A percentile compares a stretch with the other conserved stretches of the same genome.
Evolutionary conservation across 495 filamentous ascomycete species (phyloP).

Genomic region (Pyronema omphalodes): DNA sequence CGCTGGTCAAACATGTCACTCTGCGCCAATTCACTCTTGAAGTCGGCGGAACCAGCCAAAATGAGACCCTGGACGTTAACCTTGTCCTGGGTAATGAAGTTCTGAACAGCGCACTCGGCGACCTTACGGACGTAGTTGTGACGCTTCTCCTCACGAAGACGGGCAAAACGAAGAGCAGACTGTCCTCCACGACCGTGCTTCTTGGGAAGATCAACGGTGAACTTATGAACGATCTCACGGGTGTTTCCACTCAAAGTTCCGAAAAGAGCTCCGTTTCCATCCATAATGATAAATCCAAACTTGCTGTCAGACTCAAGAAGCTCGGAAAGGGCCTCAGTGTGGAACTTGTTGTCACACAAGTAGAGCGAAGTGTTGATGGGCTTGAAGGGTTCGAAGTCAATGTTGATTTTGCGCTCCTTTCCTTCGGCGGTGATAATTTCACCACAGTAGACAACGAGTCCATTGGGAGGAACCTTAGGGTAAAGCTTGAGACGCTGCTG

Average conservation of each 20-base stretch:
- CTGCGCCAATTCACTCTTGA: slow-evolving; percentile 97
- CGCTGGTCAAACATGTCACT: slow-evolving; percentile 93
- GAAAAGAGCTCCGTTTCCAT: slow-evolving; percentile 93
- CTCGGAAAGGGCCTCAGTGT: slow-evolving; percentile 91
- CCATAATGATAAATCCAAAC: slow-evolving; percentile 99
- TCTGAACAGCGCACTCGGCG: slow-evolving; percentile 90
- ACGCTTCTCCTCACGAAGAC: slow-evolving; percentile 97
- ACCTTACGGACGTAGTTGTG: slow-evolving; percentile 99
- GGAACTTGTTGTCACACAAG: slow-evolving; percentile 99
- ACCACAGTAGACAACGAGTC: slow-evolving; percentile 95
- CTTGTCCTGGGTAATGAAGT: slow-evolving; percentile 95
- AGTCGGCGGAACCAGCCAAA: slow-evolving; percentile 90
- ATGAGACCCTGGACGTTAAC: slow-evolving; percentile 91
- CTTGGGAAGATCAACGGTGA: slow-evolving; percentile 92
- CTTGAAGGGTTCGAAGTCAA: slow-evolving; percentile 99
- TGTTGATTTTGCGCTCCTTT: slow-evolving; percentile 98
- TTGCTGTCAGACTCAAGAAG: slow-evolving; percentile 95
- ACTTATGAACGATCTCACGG: slow-evolving; percentile 90
- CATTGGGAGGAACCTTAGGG: slow-evolving; percentile 94
- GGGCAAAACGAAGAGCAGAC: slow-evolving; percentile 94
- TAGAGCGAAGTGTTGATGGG: slow-evolving; percentile 98
- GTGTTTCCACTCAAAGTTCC: slow-evolving; percentile 94
- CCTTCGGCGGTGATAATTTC: slow-evolving; percentile 98
- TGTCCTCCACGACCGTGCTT: slow-evolving; percentile 99
- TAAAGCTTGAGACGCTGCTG: slow-evolving; percentile 97